phyloP scores from a whole-genome alignment of 2,329 filamentous ascomycete species.

The Diaporthe eres region DNA sequence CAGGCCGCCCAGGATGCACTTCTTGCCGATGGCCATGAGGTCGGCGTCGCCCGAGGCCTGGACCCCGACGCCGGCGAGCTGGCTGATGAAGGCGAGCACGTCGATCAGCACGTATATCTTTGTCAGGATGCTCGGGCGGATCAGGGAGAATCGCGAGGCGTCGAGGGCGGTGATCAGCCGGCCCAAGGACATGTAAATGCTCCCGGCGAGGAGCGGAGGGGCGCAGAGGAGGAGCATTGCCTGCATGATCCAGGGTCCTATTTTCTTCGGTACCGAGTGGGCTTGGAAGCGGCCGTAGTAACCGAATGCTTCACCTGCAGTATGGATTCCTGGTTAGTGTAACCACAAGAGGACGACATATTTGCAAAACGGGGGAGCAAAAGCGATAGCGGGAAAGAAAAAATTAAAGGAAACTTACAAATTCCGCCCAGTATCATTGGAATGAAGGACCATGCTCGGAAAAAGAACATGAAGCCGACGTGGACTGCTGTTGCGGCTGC shows the following conservation, averaged over 20 bases:
- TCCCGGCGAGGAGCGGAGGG: constrained; percentile 57
- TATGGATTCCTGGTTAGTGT: no score
- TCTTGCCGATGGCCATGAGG: constrained; percentile 28
- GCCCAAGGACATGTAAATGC: constrained; percentile 58
- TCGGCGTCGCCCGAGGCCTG: constrained; percentile 39
- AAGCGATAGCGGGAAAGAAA: no score
- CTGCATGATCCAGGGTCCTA: constrained; percentile 53
- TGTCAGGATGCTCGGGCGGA: constrained; percentile 56
- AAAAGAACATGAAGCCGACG: constrained; percentile 1
- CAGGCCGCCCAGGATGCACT: constrained; percentile 38
- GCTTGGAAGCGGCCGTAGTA: constrained; percentile 48
- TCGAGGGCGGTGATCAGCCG: constrained; percentile 52
- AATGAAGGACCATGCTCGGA: constrained; percentile 15
- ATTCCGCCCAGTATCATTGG: constrained; percentile 7
- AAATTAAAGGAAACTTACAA: background rate
- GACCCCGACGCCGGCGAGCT: constrained; percentile 52
- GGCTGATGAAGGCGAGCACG: constrained; percentile 58
- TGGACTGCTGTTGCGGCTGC: background rate
- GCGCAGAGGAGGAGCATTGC: constrained; percentile 55
- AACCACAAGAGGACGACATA: no score
- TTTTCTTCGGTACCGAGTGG: constrained; percentile 43
- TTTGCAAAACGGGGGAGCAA: no score
- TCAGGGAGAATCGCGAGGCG: constrained; percentile 54
- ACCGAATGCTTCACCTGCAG: constrained; percentile 54
- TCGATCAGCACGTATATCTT: constrained; percentile 63